A percentile compares a stretch with the other conserved stretches of the same genome.
These are phyloP conservation scores for Lipomyces spencermartinsiae DNA, from an alignment of 805 yeast genomes.

Conservation along the genomic window DNA sequence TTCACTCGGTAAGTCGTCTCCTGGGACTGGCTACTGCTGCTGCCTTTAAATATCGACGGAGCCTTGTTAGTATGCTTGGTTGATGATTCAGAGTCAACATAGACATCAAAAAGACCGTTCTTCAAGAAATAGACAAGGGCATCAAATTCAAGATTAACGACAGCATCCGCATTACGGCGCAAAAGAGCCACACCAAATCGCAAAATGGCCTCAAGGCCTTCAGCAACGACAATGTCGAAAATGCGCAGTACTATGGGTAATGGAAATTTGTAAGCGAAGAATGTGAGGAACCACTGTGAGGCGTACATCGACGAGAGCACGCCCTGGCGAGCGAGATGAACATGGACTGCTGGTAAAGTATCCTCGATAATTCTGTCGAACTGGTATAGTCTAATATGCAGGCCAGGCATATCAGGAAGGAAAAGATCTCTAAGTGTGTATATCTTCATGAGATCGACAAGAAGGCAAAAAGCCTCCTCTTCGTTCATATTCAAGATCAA, in stretches of 20 bases:
- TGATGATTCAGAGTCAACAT: conserved; percentile 50
- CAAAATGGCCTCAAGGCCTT: conserved; percentile 86
- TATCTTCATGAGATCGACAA: conserved; percentile 81
- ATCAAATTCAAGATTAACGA: conserved; percentile 75
- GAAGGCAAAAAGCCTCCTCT: conserved; percentile 80
- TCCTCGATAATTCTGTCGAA: conserved; percentile 88
- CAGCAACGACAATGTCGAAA: conserved; percentile 85
- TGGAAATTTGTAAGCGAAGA: conserved; percentile 95
- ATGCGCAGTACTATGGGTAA: conserved; percentile 84
- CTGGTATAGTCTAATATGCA: conserved; percentile 83
- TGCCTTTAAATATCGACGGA: conserved; percentile 34
- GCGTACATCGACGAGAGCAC: conserved; percentile 95
- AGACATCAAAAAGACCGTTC: conserved; percentile 76
- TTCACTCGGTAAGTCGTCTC: conserved; percentile 63
- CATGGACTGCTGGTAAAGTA: conserved; percentile 68
- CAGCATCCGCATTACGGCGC: conserved; percentile 65
- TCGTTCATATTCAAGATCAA: conserved; percentile 79
- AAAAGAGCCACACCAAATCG: conserved; percentile 84
- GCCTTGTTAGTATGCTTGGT: conserved; percentile 19
- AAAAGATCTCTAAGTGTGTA: conserved; percentile 81
- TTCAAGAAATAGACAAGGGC: conserved; percentile 76
- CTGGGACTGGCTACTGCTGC: conserved; percentile 12
- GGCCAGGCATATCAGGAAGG: conserved; percentile 91
- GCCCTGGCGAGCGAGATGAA: conserved; percentile 84
- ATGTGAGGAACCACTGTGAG: conserved; percentile 94